A percentile compares a stretch with the other conserved stretches of the same genome.
phyloP scores from a whole-genome alignment of 805 yeast species.

The Pichia paraexigua region DNA sequence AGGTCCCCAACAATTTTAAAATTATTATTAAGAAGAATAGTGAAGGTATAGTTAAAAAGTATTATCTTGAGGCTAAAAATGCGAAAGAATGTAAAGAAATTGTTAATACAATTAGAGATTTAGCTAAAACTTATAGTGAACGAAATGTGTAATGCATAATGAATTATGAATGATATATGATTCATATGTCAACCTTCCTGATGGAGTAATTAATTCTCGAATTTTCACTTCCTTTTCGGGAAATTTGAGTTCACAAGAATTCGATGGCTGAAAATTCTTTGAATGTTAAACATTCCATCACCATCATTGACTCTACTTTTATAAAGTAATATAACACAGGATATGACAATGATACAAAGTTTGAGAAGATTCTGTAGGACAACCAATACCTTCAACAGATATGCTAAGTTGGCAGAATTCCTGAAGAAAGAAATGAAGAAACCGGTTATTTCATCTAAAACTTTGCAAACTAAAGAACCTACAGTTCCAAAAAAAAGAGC shows the following conservation, averaged over 20 bases:
- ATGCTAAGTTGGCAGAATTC: neutral
- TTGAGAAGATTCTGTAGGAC: neutral
- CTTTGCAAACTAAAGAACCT: neutral
- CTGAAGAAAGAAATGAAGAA: neutral
- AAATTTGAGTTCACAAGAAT: neutral
- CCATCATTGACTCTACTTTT: neutral
- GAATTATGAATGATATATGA: no score
- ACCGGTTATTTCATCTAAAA: neutral
- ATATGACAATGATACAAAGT: neutral
- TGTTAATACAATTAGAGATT: constrained; percentile 55
- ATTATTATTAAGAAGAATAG: constrained; percentile 58
- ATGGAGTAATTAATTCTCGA: neutral
- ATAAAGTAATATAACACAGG: neutral
- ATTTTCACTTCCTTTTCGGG: neutral
- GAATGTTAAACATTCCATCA: neutral
- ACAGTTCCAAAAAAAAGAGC: neutral
- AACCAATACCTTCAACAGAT: neutral
- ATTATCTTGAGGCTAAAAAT: constrained; percentile 73
- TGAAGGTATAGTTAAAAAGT: constrained; percentile 61
- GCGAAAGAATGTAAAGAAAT: constrained; percentile 62
- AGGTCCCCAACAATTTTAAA: constrained; percentile 73
- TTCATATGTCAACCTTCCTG: neutral
- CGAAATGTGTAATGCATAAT: neutral
- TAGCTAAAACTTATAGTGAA: constrained; percentile 36
- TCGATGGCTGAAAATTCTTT: neutral